phyloP scores from a whole-genome alignment of 148 eudicot genomes.

The Camellia sinensis region DNA sequence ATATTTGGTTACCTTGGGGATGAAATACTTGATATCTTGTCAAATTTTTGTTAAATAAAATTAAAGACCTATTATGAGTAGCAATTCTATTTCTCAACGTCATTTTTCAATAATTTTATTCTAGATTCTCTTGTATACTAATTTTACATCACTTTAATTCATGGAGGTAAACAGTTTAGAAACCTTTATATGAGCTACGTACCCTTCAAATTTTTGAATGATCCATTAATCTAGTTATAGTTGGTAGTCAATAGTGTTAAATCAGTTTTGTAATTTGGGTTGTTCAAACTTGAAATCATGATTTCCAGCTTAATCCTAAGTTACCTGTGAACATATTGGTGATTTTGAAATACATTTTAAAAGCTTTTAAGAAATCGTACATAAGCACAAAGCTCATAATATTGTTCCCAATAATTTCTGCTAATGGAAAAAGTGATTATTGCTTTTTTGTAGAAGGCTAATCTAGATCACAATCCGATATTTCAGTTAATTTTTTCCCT shows the following conservation, averaged over 20 bases:
- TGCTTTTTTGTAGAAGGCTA: background rate
- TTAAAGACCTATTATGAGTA: no score
- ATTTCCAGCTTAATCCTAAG: constrained; percentile 1
- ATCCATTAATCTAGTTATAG: background rate
- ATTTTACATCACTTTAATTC: no score
- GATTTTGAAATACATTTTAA: background rate
- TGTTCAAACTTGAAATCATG: background rate
- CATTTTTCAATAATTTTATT: no score
- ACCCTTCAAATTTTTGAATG: no score
- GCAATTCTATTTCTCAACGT: no score
- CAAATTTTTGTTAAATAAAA: no score
- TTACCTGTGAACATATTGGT: background rate
- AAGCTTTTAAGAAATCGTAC: background rate
- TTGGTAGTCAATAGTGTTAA: background rate
- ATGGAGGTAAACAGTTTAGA: no score
- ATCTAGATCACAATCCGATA: background rate
- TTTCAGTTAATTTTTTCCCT: background rate
- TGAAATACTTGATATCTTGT: no score
- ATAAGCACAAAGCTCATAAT: background rate
- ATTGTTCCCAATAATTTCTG: background rate
- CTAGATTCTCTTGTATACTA: no score
- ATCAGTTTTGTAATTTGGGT: constrained; percentile 1
- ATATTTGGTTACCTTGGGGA: no score
- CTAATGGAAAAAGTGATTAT: background rate
- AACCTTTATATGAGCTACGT: no score